phyloP scores from a whole-genome alignment of 208 protist genomes.

The Leishmania major region DNA sequence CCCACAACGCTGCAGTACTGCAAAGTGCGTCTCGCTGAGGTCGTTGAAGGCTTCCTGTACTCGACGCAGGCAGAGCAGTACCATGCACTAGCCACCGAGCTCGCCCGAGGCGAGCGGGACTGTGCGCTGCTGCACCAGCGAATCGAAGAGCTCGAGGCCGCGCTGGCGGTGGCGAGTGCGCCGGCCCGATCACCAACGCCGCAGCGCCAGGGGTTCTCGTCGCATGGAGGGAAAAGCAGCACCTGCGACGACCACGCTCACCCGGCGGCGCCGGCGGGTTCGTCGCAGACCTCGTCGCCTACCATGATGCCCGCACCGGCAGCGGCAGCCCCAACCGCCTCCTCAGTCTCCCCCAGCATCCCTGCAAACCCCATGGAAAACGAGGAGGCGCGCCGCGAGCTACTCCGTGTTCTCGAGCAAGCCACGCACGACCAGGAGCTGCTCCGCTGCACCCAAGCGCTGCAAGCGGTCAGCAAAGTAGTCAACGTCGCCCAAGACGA shows the following conservation, averaged over 20 bases:
- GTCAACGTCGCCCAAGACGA: conserved; percentile 35
- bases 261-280: background rate
- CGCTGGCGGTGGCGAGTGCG: conserved; percentile 2
- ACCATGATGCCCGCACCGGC: background rate
- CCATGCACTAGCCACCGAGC: conserved; percentile 69
- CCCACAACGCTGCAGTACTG: conserved; percentile 68
- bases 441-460: conserved; percentile 57
- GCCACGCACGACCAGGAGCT: conserved; percentile 76
- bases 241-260: background rate
- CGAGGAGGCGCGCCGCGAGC: conserved; percentile 53
- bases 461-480: conserved; percentile 50
- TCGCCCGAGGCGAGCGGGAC: conserved; percentile 61
- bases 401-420: conserved; percentile 68
- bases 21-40: conserved; percentile 71
- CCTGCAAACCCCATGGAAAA: conserved; percentile 53
- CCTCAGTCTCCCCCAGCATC: conserved; percentile 1
- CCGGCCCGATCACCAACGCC: conserved; percentile 3
- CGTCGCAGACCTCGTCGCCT: background rate
- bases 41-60: conserved; percentile 84
- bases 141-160: conserved; percentile 42
- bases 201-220: background rate
- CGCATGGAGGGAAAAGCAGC: background rate
- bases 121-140: conserved; percentile 31
- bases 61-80: conserved; percentile 76
- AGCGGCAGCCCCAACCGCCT: background rate